Evolutionary conservation across 768 basidiomycete species (phyloP), one percentile per base, ranked within the genome.

Genomic region (Trametes coccinea): DNA sequence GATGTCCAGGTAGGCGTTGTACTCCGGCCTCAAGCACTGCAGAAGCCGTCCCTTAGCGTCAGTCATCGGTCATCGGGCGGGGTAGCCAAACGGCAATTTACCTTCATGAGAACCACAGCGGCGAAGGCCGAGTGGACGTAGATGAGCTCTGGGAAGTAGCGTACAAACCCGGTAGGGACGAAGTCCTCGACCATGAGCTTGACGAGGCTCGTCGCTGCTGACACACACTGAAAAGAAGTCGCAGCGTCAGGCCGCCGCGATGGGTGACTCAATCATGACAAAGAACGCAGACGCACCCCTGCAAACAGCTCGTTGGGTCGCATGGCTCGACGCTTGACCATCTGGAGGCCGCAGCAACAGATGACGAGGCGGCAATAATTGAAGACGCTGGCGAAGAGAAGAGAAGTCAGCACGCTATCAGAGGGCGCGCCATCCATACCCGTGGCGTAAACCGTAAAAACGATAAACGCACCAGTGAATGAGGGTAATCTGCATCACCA

Each of bases 21-120:
- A 78, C 64, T 79, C 79, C 1, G 84, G 82, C 2, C 84, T 79
- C 44, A 85, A 71, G 46, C 67, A 67, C 67, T 68, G 52, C 27
- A 6, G 30, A 47, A 4, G 16, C 10, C 16, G 11, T 13, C 3
- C 22, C 8, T 31, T n/a, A 52, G 34, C 13, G 39, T 16, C 48
- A 27, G 41, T 14, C n/a, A 29, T 58, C 40, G 48, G 46, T 47
- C 11, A 47, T 39, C 6, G n/a, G 29, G 22, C 22, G 22, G 57
- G 37, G 3, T 29, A 7, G 47, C 14, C 0, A 13, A 22, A 45
- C 27, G 54, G 27, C 8, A 41, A 64, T 80, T 65, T 66, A 87
- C 85, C 72, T 86, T 85, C 53, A 86, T 75, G 27, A 88, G 73
- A 66, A 85, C 85, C 2, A 84, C 84, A 2, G 84, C 79, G 8